A percentile compares a stretch with the other conserved stretches of the same genome.
Conservation (phyloP, 352 stramenopile genomes). For the Phytophthora syringae region DNA sequence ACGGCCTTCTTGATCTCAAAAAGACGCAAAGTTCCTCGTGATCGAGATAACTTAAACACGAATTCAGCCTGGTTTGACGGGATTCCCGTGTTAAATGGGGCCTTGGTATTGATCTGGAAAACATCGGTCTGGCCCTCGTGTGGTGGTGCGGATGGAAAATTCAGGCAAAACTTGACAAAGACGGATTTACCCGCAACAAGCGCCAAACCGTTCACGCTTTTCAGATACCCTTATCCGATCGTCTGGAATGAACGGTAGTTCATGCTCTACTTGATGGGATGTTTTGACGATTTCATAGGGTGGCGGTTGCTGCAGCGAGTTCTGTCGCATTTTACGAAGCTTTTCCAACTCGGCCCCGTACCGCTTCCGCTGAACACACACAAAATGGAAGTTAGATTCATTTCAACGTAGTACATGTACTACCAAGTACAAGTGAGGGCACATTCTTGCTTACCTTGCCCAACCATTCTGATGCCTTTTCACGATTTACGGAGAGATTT, state of each 20-base stretch:
- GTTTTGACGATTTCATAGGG: constrained; percentile 48
- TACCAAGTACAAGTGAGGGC: neutral
- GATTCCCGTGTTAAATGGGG: constrained; percentile 36
- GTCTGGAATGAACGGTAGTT: constrained; percentile 49
- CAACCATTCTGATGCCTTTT: constrained; percentile 61
- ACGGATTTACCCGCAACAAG: constrained; percentile 54
- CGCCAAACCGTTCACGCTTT: constrained; percentile 50
- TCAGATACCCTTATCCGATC: constrained; percentile 57
- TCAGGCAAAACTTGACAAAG: constrained; percentile 80
- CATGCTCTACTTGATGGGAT: constrained; percentile 49
- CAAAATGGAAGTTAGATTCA: neutral
- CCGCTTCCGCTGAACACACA: constrained; percentile 53
- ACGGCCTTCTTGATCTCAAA: constrained; percentile 84
- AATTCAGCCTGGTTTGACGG: constrained; percentile 39
- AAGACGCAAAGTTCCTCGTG: constrained; percentile 70
- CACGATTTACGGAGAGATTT: constrained; percentile 52
- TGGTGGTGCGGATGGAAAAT: constrained; percentile 60
- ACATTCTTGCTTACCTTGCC: constrained; percentile 46
- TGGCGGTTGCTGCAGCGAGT: constrained; percentile 59
- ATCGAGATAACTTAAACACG: constrained; percentile 60
- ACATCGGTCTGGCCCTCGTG: constrained; percentile 66
- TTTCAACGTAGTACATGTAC: neutral
- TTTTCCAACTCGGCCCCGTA: constrained; percentile 60
- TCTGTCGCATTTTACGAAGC: constrained; percentile 55
- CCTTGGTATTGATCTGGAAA: constrained; percentile 39